Conservation (phyloP, 352 stramenopile genomes). For the Hyaloperonospora arabidopsidis region DNA sequence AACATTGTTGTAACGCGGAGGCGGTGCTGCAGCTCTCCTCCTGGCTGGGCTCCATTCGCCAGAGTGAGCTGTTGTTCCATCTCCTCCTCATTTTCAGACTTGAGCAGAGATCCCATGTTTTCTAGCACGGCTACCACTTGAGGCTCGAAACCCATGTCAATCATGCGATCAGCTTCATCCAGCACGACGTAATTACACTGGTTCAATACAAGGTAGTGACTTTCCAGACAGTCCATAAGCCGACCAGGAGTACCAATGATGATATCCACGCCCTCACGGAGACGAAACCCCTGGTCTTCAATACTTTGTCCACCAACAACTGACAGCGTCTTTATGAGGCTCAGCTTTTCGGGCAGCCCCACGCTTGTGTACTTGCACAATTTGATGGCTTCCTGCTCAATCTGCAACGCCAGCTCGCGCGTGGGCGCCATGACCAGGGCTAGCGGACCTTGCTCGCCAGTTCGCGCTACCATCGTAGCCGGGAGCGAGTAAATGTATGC, state of each 20-base stretch:
- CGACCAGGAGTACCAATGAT: constrained; percentile 98
- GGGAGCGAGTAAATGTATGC: constrained; percentile 92
- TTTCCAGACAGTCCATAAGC: constrained; percentile 97
- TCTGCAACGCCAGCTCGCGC: constrained; percentile 96
- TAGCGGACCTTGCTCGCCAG: constrained; percentile 91
- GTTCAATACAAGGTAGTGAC: constrained; percentile 96
- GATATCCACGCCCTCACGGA: constrained; percentile 95
- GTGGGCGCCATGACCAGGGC: constrained; percentile 98
- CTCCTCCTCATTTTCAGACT: constrained; percentile 94
- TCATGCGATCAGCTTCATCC: constrained; percentile 98
- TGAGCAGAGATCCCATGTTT: constrained; percentile 94
- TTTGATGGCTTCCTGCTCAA: constrained; percentile 93
- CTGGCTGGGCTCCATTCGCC: constrained; percentile 32
- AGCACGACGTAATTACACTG: constrained; percentile 99
- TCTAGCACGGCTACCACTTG: constrained; percentile 95
- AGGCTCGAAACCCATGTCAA: constrained; percentile 96
- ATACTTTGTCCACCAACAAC: constrained; percentile 94
- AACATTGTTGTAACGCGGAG: constrained; percentile 95
- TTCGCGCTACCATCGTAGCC: constrained; percentile 67
- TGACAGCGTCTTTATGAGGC: constrained; percentile 72
- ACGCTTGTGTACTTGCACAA: constrained; percentile 85
- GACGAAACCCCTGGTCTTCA: constrained; percentile 93
- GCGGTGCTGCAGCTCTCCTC: constrained; percentile 45
- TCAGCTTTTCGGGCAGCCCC: constrained; percentile 42
- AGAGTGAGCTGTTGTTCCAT: constrained; percentile 90